phyloP scores from a whole-genome alignment of 306 rosid genomes.

The Elaeagnus macrophylla region DNA sequence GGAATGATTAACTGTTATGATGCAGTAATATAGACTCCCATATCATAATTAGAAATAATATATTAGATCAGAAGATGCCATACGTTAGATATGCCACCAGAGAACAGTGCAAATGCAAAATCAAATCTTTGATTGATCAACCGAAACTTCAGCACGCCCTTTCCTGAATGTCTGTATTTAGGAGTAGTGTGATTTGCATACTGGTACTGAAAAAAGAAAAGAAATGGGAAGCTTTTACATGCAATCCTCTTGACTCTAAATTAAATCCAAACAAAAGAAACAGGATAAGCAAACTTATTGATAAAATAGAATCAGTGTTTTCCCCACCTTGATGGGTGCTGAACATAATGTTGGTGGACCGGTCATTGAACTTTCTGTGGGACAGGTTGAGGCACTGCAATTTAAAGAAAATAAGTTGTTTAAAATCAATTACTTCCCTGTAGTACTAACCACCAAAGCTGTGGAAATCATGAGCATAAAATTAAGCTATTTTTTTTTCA shows the following conservation, averaged over 20 bases:
- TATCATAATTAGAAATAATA: background rate
- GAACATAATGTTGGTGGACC: slow-evolving; percentile 64
- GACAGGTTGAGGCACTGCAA: slow-evolving; percentile 69
- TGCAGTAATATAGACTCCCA: background rate
- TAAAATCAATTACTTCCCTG: slow-evolving; percentile 13
- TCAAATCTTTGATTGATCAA: slow-evolving; percentile 91
- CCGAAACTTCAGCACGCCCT: slow-evolving; percentile 63
- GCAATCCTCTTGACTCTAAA: background rate
- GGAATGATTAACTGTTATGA: background rate
- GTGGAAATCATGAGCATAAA: background rate
- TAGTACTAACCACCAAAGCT: background rate
- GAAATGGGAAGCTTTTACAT: background rate
- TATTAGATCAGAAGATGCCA: background rate
- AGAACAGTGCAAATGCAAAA: slow-evolving; percentile 73
- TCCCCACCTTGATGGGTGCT: slow-evolving; percentile 78
- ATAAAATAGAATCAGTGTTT: slow-evolving; percentile 5
- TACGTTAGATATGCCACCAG: slow-evolving; percentile 70
- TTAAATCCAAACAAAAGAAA: background rate
- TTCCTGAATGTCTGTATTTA: slow-evolving; percentile 49
- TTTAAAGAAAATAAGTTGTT: slow-evolving; percentile 17
- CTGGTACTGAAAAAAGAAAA: slow-evolving; percentile 51
- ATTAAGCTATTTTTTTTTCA: no score
- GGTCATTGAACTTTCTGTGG: slow-evolving; percentile 37
- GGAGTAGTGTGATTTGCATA: slow-evolving; percentile 69
- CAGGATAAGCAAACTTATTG: background rate